Percentiles rank a stretch among this genome's conserved stretches.
phyloP scores from a whole-genome alignment of 306 rosid species.

The Cotoneaster glaucophyllus region DNA sequence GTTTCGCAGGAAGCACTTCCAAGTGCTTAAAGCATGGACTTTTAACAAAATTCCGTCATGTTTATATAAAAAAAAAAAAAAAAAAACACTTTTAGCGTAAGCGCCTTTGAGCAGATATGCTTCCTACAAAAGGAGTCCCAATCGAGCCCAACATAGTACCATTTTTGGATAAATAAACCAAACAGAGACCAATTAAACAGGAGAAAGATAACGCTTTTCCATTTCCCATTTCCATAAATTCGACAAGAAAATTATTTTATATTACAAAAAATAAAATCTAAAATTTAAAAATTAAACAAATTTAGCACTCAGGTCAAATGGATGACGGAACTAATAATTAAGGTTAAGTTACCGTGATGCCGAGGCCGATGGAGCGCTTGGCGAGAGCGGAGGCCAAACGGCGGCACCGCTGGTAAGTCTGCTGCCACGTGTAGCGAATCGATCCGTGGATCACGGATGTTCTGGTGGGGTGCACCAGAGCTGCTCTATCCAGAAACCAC shows the following conservation, averaged over 20 bases:
- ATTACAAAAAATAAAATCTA: not conserved
- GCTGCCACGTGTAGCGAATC: slow-evolving; percentile 68
- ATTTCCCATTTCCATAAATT: not conserved
- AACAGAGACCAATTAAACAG: not conserved
- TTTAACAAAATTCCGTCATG: not conserved
- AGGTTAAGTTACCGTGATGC: slow-evolving; percentile 45
- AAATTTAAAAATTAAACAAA: not conserved
- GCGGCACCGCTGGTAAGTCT: slow-evolving; percentile 78
- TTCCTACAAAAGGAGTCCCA: not conserved
- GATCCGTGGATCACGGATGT: slow-evolving; percentile 71
- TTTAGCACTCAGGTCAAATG: not conserved
- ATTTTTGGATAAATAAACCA: too few relatives aligned
- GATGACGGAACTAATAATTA: not conserved
- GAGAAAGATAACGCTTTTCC: not conserved
- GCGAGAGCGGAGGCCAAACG: slow-evolving; percentile 80
- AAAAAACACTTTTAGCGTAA: not conserved
- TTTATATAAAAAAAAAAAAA: too few relatives aligned
- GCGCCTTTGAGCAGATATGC: not conserved
- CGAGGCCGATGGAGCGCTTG: slow-evolving; percentile 52
- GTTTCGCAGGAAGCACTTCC: not conserved
- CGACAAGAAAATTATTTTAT: not conserved
- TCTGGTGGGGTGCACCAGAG: slow-evolving; percentile 69
- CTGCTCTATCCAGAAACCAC: slow-evolving; percentile 83
- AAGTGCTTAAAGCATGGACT: not conserved
- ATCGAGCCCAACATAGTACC: too few relatives aligned